Percentiles rank a stretch among this genome's conserved stretches.
Conservation (phyloP, 225 moss, liverwort and hornwort species). For the Ulota crispa region DNA sequence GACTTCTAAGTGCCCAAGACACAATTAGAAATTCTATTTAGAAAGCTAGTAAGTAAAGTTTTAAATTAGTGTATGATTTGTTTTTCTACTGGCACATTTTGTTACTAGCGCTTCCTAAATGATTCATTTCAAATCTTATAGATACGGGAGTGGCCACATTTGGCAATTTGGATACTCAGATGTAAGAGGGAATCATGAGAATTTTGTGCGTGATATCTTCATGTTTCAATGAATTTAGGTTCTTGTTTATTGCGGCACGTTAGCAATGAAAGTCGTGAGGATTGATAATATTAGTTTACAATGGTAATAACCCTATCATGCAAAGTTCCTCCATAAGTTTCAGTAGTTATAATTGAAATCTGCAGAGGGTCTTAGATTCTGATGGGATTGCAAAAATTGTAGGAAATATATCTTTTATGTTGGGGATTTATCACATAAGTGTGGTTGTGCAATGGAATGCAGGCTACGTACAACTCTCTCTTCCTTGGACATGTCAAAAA, state of each 20-base stretch:
- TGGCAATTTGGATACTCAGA: neutral
- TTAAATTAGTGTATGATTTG: neutral
- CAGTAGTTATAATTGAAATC: neutral
- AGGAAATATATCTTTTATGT: neutral
- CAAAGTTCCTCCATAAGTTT: neutral
- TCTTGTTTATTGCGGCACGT: neutral
- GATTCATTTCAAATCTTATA: neutral
- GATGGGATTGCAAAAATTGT: neutral
- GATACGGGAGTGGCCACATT: neutral
- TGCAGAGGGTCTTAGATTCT: neutral
- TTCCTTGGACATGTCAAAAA: conserved; percentile 60
- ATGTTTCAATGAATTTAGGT: neutral
- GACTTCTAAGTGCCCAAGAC: neutral
- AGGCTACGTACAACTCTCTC: conserved; percentile 64
- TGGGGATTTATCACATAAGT: neutral
- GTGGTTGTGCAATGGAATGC: conserved; percentile 17
- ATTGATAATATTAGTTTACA: neutral
- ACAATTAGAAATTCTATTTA: neutral
- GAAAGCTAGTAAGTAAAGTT: neutral
- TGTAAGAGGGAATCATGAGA: neutral
- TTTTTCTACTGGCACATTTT: neutral
- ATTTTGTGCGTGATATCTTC: neutral
- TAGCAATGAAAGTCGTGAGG: neutral
- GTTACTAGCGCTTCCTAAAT: neutral
- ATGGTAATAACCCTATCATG: neutral